These are phyloP conservation scores for Lentinus tigrinus DNA, from an alignment of 768 basidiomycete species.

Conservation along the genomic window DNA sequence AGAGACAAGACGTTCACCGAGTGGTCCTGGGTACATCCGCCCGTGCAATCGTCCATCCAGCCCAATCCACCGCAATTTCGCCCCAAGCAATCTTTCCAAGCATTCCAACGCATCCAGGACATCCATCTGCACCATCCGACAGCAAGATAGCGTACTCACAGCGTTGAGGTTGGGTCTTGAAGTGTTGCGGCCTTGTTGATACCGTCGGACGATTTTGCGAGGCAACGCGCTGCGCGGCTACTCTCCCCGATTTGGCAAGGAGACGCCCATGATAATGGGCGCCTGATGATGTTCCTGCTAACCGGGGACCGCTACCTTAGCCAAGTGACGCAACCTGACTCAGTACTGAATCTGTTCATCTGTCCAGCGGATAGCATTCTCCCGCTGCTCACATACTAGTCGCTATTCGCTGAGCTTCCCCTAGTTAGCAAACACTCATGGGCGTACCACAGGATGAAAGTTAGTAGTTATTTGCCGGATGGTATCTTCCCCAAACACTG, in stretches of 20 bases:
- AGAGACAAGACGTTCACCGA: slow-evolving; percentile 5
- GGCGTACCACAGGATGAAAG: not conserved
- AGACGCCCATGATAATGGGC: slow-evolving; percentile 2
- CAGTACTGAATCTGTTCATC: not conserved
- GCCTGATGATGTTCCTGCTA: not conserved
- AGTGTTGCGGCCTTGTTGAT: slow-evolving; percentile 26
- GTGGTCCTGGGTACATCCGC: slow-evolving; percentile 19
- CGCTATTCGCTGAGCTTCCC: too few species aligned
- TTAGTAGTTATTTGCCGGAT: not conserved
- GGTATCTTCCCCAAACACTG: not conserved
- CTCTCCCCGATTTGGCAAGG: slow-evolving; percentile 5
- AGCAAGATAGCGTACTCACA: slow-evolving; percentile 36
- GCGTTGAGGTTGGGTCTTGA: slow-evolving; percentile 40
- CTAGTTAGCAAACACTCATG: not conserved
- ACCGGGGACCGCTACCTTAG: not conserved
- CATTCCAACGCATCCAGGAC: slow-evolving; percentile 11
- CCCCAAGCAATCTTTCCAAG: slow-evolving; percentile 9
- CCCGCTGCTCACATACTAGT: not conserved
- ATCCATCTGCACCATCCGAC: slow-evolving; percentile 15
- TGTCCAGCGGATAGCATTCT: not conserved
- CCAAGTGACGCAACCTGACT: not conserved
- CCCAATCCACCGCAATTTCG: slow-evolving; percentile 15
- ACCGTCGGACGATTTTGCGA: slow-evolving; percentile 18
- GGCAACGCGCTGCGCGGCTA: slow-evolving; percentile 9
- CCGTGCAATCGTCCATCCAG: slow-evolving; percentile 28